A percentile compares a stretch with the other conserved stretches of the same genome.
Conservation (phyloP, 2,329 filamentous ascomycete species). For the Bipolaris sorokiniana region DNA sequence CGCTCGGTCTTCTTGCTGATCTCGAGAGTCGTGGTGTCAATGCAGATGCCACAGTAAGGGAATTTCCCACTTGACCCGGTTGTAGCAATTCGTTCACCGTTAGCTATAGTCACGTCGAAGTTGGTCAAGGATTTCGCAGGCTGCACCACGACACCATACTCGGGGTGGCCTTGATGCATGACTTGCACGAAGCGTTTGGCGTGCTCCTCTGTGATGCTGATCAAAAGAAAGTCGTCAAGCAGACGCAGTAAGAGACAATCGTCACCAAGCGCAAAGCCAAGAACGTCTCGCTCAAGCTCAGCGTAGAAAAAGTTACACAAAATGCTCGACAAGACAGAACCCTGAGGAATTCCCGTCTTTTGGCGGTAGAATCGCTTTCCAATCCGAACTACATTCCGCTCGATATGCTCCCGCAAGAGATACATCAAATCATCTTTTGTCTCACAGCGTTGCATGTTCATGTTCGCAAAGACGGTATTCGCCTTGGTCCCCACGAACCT, state of each 20-base stretch:
- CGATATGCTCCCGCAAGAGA: constrained; percentile 81
- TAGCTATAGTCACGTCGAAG: constrained; percentile 71
- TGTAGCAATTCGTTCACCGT: constrained; percentile 44
- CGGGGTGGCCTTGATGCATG: constrained; percentile 79
- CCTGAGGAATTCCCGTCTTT: constrained; percentile 88
- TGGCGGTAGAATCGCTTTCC: constrained; percentile 90
- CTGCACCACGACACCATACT: constrained; percentile 82
- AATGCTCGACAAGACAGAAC: constrained; percentile 83
- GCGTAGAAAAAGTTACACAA: constrained; percentile 98
- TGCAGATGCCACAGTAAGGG: constrained; percentile 84
- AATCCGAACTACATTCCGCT: constrained; percentile 83
- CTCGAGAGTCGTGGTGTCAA: constrained; percentile 76
- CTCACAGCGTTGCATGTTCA: constrained; percentile 63
- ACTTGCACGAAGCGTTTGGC: constrained; percentile 74
- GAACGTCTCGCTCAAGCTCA: constrained; percentile 73
- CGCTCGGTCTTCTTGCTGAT: constrained; percentile 71
- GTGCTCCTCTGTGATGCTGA: constrained; percentile 72
- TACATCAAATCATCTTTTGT: constrained; percentile 66
- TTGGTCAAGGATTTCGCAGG: constrained; percentile 82
- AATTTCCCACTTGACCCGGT: constrained; percentile 63
- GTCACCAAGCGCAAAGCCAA: constrained; percentile 68
- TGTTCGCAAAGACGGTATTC: constrained; percentile 80
- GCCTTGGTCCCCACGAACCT: constrained; percentile 46
- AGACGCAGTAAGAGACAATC: constrained; percentile 76
- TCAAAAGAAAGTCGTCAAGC: constrained; percentile 91